Conservation (phyloP, 108 stramenopile genomes). For the Skeletonema marinoi region DNA sequence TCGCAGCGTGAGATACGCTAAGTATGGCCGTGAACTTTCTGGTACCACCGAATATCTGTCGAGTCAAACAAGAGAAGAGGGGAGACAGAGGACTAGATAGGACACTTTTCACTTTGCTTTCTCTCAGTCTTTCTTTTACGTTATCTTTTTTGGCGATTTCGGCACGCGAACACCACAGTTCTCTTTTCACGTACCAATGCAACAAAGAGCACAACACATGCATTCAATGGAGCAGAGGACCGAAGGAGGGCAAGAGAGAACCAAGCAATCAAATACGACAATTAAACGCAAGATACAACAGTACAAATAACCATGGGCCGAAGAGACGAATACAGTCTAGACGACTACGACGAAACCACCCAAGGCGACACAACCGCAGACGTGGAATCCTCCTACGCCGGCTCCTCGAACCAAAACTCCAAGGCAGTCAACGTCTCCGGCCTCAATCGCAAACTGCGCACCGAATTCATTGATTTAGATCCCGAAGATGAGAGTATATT, state of each 20-base stretch:
- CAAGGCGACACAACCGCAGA: not conserved
- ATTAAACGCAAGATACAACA: not conserved
- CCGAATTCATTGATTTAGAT: constrained; percentile 48
- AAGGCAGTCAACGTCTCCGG: constrained; percentile 38
- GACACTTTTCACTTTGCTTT: too few species aligned
- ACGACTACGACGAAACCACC: not conserved
- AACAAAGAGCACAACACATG: too few species aligned
- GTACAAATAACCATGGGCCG: not conserved
- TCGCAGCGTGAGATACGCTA: too few species aligned
- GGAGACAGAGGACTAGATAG: too few species aligned
- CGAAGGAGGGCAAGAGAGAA: not conserved
- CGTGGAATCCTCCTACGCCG: not conserved
- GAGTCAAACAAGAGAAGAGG: too few species aligned
- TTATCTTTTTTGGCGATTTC: too few species aligned
- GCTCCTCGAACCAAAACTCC: not conserved
- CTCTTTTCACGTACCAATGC: too few species aligned
- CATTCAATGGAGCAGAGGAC: too few species aligned
- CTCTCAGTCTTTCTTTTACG: too few species aligned
- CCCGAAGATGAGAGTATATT: constrained; percentile 28
- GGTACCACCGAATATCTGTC: too few species aligned
- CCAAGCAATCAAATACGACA: not conserved
- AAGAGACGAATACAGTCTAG: not conserved
- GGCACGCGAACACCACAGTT: too few species aligned
- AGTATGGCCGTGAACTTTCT: too few species aligned
- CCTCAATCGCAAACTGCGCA: constrained; percentile 35